Conservation (phyloP, 2,329 filamentous ascomycete species). For the Sclerotinia borealis region DNA sequence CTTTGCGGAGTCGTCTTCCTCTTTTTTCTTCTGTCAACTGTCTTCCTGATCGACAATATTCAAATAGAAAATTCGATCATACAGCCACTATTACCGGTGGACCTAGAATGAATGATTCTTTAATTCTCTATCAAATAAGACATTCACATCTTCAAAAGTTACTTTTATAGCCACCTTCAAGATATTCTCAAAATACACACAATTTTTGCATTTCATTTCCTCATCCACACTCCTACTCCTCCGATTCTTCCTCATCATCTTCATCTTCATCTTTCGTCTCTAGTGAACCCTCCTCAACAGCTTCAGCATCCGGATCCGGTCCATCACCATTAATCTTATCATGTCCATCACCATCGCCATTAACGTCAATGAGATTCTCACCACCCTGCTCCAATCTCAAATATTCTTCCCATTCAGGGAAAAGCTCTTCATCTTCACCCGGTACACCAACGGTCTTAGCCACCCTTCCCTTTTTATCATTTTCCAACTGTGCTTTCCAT, state of each 20-base stretch:
- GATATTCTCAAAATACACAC: not conserved
- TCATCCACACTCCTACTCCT: not conserved
- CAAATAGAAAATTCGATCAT: not conserved
- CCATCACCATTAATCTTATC: constrained; percentile 20
- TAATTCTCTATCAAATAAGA: not conserved
- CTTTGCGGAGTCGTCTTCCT: too few species aligned
- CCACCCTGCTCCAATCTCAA: constrained; percentile 67
- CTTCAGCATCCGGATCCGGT: constrained; percentile 22
- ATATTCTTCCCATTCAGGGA: constrained; percentile 95
- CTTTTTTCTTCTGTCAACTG: too few species aligned
- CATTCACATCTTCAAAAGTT: not conserved
- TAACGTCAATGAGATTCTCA: constrained; percentile 28
- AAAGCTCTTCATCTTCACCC: constrained; percentile 77
- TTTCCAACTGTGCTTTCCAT: constrained; percentile 83
- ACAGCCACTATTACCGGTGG: not conserved
- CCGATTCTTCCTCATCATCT: not conserved
- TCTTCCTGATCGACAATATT: too few species aligned
- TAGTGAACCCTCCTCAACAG: constrained; percentile 16
- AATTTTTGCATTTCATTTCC: not conserved
- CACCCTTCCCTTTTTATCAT: constrained; percentile 78
- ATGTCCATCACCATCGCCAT: constrained; percentile 16
- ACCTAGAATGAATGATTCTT: not conserved
- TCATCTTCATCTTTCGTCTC: constrained; percentile 2
- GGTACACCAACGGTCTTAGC: constrained; percentile 78
- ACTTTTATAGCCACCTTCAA: not conserved